phyloP scores from a whole-genome alignment of 1,284 basidiomycete species.

The Irpex lacteus region DNA sequence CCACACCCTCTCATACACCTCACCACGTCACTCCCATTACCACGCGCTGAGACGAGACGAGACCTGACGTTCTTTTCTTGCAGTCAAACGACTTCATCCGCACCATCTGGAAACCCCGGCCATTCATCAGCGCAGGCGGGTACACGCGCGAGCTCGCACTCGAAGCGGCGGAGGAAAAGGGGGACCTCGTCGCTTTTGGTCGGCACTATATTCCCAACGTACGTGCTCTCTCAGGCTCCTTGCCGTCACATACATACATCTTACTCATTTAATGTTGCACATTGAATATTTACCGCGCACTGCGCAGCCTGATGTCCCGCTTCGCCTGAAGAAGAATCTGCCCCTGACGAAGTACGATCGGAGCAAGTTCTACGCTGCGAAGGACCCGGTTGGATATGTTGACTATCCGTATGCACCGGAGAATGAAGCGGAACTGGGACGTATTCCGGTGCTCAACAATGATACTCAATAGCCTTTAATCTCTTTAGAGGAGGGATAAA shows the following conservation, averaged over 20 bases:
- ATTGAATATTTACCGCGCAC: too few species aligned
- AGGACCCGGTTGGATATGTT: constrained; percentile 33
- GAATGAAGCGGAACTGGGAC: constrained; percentile 5
- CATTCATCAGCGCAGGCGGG: constrained; percentile 36
- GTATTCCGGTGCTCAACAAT: too few species aligned
- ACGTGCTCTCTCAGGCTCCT: constrained; percentile 11
- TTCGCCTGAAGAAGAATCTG: too few species aligned
- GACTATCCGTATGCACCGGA: constrained; percentile 35
- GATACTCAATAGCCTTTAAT: too few species aligned
- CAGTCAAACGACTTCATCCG: constrained; percentile 29
- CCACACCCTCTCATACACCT: not conserved
- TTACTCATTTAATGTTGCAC: not conserved
- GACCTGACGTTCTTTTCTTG: not conserved
- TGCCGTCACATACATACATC: not conserved
- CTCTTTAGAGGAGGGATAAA: too few species aligned
- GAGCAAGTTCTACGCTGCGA: constrained; percentile 8
- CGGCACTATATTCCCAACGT: constrained; percentile 44
- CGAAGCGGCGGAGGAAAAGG: constrained; percentile 26
- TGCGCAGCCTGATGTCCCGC: too few species aligned
- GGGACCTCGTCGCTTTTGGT: constrained; percentile 42
- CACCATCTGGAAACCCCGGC: constrained; percentile 23
- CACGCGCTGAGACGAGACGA: too few species aligned
- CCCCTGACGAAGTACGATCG: too few species aligned
- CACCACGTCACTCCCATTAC: too few species aligned
- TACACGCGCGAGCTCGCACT: constrained; percentile 24